Conservation (phyloP, 2,329 filamentous ascomycete species). For the Camptophora hylomeconis region DNA sequence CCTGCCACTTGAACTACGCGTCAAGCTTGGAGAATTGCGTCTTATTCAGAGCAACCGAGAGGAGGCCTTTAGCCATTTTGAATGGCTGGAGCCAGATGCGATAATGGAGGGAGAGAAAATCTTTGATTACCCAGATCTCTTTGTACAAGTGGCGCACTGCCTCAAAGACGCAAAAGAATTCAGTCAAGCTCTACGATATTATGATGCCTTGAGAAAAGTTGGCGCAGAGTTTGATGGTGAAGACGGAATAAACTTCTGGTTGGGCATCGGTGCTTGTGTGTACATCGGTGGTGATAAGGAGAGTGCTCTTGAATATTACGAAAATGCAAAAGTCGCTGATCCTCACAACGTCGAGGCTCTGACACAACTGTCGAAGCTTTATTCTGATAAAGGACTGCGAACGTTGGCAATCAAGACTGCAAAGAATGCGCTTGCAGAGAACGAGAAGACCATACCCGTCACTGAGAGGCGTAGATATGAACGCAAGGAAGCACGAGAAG, state of each 20-base stretch:
- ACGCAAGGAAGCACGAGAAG: slow-evolving; percentile 13
- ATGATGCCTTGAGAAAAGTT: slow-evolving; percentile 37
- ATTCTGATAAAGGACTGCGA: slow-evolving; percentile 59
- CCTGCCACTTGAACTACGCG: slow-evolving; percentile 68
- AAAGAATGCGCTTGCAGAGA: slow-evolving; percentile 58
- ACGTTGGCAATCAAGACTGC: slow-evolving; percentile 67
- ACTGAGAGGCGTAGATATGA: slow-evolving; percentile 18
- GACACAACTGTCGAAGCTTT: slow-evolving; percentile 69
- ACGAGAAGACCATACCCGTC: slow-evolving; percentile 21
- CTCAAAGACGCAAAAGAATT: slow-evolving; percentile 39
- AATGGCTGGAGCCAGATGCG: slow-evolving; percentile 56
- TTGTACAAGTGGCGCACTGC: slow-evolving; percentile 55
- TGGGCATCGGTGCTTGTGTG: slow-evolving; percentile 49
- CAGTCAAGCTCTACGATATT: slow-evolving; percentile 46
- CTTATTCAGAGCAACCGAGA: slow-evolving; percentile 51
- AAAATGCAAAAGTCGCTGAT: slow-evolving; percentile 60
- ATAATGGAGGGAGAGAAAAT: slow-evolving; percentile 41
- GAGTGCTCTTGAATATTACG: slow-evolving; percentile 65
- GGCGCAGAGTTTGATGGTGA: slow-evolving; percentile 30
- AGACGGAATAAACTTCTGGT: slow-evolving; percentile 30
- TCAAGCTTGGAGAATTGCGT: slow-evolving; percentile 75
- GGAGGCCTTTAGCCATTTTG: slow-evolving; percentile 65
- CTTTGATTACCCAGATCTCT: slow-evolving; percentile 62
- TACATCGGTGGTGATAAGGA: slow-evolving; percentile 48
- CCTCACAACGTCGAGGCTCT: slow-evolving; percentile 62